Percentiles rank a stretch among this genome's conserved stretches.
Evolutionary conservation across 2,329 filamentous ascomycete genomes (phyloP).

Genomic region (Neonectria coccinea): DNA sequence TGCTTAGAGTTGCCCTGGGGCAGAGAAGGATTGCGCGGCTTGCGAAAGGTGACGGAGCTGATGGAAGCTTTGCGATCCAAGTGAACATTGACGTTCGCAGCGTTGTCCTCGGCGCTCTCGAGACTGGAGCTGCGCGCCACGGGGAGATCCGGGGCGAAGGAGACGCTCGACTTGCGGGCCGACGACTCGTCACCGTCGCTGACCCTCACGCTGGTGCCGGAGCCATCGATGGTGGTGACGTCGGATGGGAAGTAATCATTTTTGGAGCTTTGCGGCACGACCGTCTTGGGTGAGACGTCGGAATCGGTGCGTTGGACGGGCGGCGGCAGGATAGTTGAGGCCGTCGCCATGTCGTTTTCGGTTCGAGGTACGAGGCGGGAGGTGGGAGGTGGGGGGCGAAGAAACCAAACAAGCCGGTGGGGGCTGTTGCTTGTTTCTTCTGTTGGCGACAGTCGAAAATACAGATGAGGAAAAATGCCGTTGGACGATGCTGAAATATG

Average conservation of each 20-base stretch:
- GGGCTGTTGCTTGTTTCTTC: slow-evolving; percentile 21
- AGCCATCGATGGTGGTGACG: slow-evolving; percentile 40
- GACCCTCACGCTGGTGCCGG: slow-evolving; percentile 39
- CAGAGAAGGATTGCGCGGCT: slow-evolving; percentile 57
- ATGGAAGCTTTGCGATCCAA: slow-evolving; percentile 59
- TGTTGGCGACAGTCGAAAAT: slow-evolving; percentile 10
- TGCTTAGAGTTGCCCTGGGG: slow-evolving; percentile 62
- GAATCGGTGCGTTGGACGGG: slow-evolving; percentile 53
- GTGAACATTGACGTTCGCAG: slow-evolving; percentile 40
- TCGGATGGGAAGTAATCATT: slow-evolving; percentile 46
- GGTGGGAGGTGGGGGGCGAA: slow-evolving; percentile 4
- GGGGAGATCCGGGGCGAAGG: slow-evolving; percentile 51
- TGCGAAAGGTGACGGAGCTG: slow-evolving; percentile 61
- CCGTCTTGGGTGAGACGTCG: slow-evolving; percentile 58
- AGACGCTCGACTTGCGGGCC: slow-evolving; percentile 49
- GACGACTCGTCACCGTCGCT: slow-evolving; percentile 50
- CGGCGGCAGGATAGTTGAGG: slow-evolving; percentile 40
- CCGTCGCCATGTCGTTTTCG: slow-evolving; percentile 37
- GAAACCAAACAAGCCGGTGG: slow-evolving; percentile 16
- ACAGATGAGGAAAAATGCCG: background rate
- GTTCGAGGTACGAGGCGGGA: slow-evolving; percentile 8
- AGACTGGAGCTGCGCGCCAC: slow-evolving; percentile 41
- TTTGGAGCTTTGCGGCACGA: slow-evolving; percentile 36
- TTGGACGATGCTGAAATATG: slow-evolving; percentile 14
- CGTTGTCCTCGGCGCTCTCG: slow-evolving; percentile 45